Evolutionary conservation across 495 filamentous ascomycete species (phyloP).

Genomic region (Haplographium delicatum): DNA sequence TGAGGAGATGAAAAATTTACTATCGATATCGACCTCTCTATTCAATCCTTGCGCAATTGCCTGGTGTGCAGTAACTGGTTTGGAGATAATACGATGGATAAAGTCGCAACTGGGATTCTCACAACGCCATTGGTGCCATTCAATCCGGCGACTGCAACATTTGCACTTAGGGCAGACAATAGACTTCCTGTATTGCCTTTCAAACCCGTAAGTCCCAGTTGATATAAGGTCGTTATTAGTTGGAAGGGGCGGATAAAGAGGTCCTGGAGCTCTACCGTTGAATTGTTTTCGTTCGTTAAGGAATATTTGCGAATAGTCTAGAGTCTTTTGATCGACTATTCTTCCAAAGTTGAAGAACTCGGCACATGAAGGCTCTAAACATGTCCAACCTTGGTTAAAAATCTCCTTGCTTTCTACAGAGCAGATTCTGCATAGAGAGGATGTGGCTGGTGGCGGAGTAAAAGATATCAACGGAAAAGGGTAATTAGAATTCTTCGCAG

Average conservation of each 20-base stretch:
- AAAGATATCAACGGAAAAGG: background rate
- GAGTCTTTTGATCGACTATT: conserved; percentile 23
- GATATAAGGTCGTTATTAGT: background rate
- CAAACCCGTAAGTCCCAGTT: conserved; percentile 28
- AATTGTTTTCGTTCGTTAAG: conserved; percentile 39
- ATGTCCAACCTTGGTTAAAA: conserved; percentile 59
- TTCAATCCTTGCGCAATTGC: background rate
- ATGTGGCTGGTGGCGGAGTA: background rate
- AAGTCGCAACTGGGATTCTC: conserved; percentile 44
- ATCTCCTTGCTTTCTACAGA: conserved; percentile 30
- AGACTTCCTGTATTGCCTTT: conserved; percentile 39
- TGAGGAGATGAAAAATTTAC: background rate
- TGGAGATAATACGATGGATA: background rate
- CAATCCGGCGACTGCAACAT: conserved; percentile 54
- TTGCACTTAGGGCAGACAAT: conserved; percentile 70
- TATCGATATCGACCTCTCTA: background rate
- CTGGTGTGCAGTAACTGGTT: background rate
- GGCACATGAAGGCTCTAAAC: conserved; percentile 52
- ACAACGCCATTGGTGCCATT: conserved; percentile 66
- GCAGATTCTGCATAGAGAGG: conserved; percentile 23
- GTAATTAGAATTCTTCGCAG: conserved; percentile 29
- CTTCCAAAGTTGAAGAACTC: conserved; percentile 51
- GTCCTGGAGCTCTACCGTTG: conserved; percentile 22
- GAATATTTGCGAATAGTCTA: conserved; percentile 57
- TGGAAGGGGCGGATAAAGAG: conserved; percentile 34